These are phyloP conservation scores for Nicotiana obtusifolia DNA, from an alignment of 257 asterid species.

Conservation along the genomic window DNA sequence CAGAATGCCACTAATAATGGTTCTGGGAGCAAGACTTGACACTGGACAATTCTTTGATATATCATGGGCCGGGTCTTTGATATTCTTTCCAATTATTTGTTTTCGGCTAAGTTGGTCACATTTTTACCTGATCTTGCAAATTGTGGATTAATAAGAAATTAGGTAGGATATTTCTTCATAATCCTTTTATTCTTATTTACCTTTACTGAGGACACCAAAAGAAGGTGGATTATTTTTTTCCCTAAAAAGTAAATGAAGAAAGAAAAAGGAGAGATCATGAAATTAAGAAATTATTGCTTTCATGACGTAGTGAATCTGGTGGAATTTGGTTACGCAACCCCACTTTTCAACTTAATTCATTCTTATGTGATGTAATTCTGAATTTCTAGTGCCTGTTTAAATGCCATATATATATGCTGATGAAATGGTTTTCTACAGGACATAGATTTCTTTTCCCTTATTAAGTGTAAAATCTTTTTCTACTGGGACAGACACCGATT, in stretches of 20 bases:
- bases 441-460: not conserved
- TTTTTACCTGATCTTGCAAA: too few relatives aligned
- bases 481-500: not conserved
- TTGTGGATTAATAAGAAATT: not conserved
- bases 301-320: not conserved
- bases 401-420: not conserved
- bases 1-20: not conserved
- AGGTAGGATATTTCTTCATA: not conserved
- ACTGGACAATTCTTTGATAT: not conserved
- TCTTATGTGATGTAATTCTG: not conserved
- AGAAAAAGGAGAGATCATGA: not conserved
- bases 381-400: not conserved
- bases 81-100: too few relatives aligned
- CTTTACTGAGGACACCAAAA: not conserved
- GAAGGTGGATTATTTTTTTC: not conserved
- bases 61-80: too few relatives aligned
- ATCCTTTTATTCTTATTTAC: not conserved
- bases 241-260: not conserved
- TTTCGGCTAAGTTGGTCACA: too few relatives aligned
- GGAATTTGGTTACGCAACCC: slow-evolving; percentile 1
- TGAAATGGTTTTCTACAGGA: not conserved
- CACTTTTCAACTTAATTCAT: slow-evolving; percentile 3
- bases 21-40: not conserved
- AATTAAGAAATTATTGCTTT: not conserved
- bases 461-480: not conserved